phyloP scores from a whole-genome alignment of 495 filamentous ascomycete genomes.

The Hypoxylon rickii region DNA sequence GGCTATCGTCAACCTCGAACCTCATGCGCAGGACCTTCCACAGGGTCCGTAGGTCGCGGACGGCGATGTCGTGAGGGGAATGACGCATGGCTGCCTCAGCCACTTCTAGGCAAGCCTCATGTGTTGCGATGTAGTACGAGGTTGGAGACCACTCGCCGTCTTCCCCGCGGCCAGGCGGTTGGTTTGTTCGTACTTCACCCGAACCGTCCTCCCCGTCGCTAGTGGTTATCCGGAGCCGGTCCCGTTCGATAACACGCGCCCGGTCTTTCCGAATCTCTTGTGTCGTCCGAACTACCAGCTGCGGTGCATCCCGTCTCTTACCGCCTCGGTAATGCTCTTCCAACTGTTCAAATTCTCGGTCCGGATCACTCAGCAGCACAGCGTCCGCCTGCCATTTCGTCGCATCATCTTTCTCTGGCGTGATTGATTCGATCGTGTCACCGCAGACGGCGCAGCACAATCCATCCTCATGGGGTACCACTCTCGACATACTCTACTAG shows the following conservation, averaged over 20 bases:
- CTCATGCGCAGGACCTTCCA: constrained; percentile 18
- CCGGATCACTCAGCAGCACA: constrained; percentile 10
- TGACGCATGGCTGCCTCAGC: constrained; percentile 14
- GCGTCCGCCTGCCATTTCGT: constrained; percentile 12
- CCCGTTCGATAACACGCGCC: constrained; percentile 5
- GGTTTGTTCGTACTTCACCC: constrained; percentile 1
- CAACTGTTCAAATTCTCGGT: constrained; percentile 8
- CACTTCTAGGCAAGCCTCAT: constrained; percentile 14
- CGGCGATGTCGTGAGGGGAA: constrained; percentile 12
- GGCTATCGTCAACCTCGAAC: constrained; percentile 13
- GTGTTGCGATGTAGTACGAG: constrained; percentile 13
- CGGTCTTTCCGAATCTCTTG: constrained; percentile 10
- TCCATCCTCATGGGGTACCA: background rate
- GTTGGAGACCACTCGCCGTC: constrained; percentile 4
- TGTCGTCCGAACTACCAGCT: background rate
- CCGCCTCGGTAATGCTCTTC: constrained; percentile 8
- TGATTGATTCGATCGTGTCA: constrained; percentile 1
- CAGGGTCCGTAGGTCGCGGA: constrained; percentile 18
- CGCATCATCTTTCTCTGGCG: background rate
- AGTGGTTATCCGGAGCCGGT: constrained; percentile 6
- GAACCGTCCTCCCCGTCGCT: background rate
- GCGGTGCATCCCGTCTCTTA: background rate
- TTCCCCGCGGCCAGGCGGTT: background rate
- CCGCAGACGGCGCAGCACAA: constrained; percentile 23
- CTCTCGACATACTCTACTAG: background rate